Percentiles rank a stretch among this genome's conserved stretches.
These are phyloP conservation scores for Xylariaceae sp. DNA, from an alignment of 2,329 filamentous ascomycete species.

Conservation along the genomic window DNA sequence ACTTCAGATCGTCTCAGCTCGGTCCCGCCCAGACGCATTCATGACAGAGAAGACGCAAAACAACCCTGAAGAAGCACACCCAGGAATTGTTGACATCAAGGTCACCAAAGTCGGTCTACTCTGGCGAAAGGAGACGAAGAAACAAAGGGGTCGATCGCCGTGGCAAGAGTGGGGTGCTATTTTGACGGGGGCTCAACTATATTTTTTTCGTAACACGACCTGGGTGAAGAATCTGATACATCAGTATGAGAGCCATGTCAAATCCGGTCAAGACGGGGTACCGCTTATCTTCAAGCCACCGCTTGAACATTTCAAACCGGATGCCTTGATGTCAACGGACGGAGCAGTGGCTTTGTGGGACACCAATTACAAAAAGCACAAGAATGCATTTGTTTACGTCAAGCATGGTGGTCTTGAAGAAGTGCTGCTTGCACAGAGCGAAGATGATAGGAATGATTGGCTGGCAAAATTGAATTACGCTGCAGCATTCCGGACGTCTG, in stretches of 20 bases:
- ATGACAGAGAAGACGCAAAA: slow-evolving; percentile 81
- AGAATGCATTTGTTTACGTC: slow-evolving; percentile 89
- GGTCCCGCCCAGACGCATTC: slow-evolving; percentile 92
- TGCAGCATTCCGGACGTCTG: slow-evolving; percentile 86
- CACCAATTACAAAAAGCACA: slow-evolving; percentile 86
- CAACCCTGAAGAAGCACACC: slow-evolving; percentile 81
- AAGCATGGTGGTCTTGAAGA: slow-evolving; percentile 85
- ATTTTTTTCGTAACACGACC: slow-evolving; percentile 88
- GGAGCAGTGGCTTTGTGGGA: slow-evolving; percentile 87
- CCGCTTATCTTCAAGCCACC: slow-evolving; percentile 89
- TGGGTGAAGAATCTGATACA: slow-evolving; percentile 91
- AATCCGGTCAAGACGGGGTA: slow-evolving; percentile 67
- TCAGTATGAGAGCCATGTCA: slow-evolving; percentile 80
- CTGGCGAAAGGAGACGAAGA: slow-evolving; percentile 92
- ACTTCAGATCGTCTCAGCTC: slow-evolving; percentile 88
- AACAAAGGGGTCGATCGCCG: slow-evolving; percentile 87
- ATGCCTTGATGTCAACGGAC: slow-evolving; percentile 88
- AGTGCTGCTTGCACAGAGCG: slow-evolving; percentile 83
- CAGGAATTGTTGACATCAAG: slow-evolving; percentile 94
- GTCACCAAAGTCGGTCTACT: slow-evolving; percentile 92
- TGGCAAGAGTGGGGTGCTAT: slow-evolving; percentile 99
- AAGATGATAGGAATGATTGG: slow-evolving; percentile 95
- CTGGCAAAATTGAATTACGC: slow-evolving; percentile 94
- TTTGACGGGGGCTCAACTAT: slow-evolving; percentile 92
- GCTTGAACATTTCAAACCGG: slow-evolving; percentile 86